Base-by-base conservation (phyloP, 2,329 filamentous ascomycete species). In the Penicillium sp. region DNA sequence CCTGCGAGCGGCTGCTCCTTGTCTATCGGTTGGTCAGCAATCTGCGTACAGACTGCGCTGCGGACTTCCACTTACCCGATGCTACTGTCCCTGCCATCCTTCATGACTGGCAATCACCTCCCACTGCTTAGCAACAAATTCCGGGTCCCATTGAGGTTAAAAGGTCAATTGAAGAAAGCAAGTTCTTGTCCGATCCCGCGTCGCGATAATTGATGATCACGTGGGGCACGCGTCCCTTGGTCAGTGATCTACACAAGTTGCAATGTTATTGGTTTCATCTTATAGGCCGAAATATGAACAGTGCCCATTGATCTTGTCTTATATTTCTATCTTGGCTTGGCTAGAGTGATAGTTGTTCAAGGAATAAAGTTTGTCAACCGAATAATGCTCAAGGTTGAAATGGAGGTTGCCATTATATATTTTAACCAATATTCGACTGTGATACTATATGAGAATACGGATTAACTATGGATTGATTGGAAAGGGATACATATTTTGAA, bases 1-100 rank as follows among this genome's bases (percentile, higher is more conserved):
- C 89, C 88, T 60, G 79, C 79, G 63, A 92, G 83, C 50, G 89
- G 88, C 60, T 80, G 79, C 47, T 86, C 80, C 56, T 82, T 78
- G 73, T 87, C 85, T 74, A 51, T 20, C 51, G 27, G 42, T 23
- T 51, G 50, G 45, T 69, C 54, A 72, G 67, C 44, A 42, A 54
- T 46, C 14, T 29, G 54, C 12, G 20, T 27, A 14, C 25, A 22
- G 42, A 43, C 33, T 49, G 25, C 33, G 14, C 22, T 40, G 18
- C 9, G 6, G 23, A 6, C 26, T 35, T 18, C 9, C 43, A 69
- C 72, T 65, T 53, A 76, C 74, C 69, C 56, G 64, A 69, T 57
- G 60, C 63, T 56, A 53, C 65, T 56, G 68, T 71, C 66, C 63
- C 69, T 63, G 69, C 69, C 74, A 77, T 77, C 49, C 67, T 74